Conservation (phyloP, 129 eudicot species). For the Lactuca sativa region DNA sequence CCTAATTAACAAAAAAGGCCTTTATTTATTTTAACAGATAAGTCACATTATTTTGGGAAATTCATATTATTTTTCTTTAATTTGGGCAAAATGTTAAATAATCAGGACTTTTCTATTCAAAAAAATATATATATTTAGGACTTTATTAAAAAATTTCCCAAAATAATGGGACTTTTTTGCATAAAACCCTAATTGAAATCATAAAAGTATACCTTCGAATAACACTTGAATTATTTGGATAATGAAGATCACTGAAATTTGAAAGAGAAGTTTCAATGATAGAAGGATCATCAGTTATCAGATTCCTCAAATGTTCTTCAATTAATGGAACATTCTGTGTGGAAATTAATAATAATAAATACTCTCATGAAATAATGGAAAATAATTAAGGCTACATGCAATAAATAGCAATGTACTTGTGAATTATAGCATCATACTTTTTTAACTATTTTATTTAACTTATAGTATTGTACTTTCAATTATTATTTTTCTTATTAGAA, state of each 20-base stretch:
- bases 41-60: no score
- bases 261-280: slow-evolving; percentile 58
- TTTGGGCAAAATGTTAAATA: no score
- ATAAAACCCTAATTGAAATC: background rate
- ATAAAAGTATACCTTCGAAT: slow-evolving; percentile 18
- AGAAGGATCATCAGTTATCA: slow-evolving; percentile 80
- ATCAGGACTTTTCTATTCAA: no score
- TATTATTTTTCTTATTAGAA: no score
- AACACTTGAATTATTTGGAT: slow-evolving; percentile 55
- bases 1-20: no score
- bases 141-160: no score
- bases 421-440: background rate
- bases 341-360: background rate
- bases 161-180: no score
- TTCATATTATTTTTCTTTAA: no score
- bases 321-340: slow-evolving; percentile 66
- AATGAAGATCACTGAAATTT: slow-evolving; percentile 50
- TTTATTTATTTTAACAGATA: no score
- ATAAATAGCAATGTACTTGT: background rate
- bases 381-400: background rate
- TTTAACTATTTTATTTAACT: no score
- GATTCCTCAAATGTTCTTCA: slow-evolving; percentile 60
- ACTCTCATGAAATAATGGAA: background rate
- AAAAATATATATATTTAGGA: no score
- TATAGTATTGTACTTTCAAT: background rate